Evolutionary conservation across 2,329 filamentous ascomycete genomes (phyloP), one percentile per base, ranked within the genome.

Genomic region (Xylaria sp.): DNA sequence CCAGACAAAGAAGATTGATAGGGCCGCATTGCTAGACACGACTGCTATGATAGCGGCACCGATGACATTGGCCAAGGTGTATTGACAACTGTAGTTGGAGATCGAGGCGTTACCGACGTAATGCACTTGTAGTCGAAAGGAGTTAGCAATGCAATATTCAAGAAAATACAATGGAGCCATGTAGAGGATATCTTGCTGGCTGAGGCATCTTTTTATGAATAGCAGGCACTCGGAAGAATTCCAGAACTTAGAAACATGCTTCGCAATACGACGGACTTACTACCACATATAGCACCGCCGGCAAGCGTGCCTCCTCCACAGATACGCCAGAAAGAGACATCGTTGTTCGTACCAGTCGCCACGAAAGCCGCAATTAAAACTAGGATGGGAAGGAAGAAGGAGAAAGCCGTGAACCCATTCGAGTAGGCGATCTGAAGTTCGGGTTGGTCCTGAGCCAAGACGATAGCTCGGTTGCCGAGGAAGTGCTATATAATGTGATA

Each of bases 91-190:
- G 76, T 96, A 97, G 77, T 97, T 95, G 32, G 85, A 85, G 69
- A 95, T 93, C 39, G 93, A 93, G 36, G 91, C 87, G 76, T 97
- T 94, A n/a, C 93, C 93, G 19, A 95, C 83, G 75, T 96, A 97
- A 78, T 97, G 92, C 93, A 97, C 67, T 69, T 11, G 21, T 5
- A 27, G 34, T 8, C 1, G 36, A 34, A n/a, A 57, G 32, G n/a
- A 1, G 17, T 69, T 39, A 67, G 54, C 7, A 19, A 34, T 27
- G 45, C 36, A n/a, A 32, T 17, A 1, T 24, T 53, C 30, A 39
- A 5, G 14, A 27, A 32, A 8, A 54, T 1, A 36, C 34, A 11
- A 36, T 36, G 7, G 34, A 36, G 11, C 1, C 11, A 4, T 36
- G 34, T 11, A 36, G 34, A 11, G 6, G 11, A 36, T 36, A 36